A percentile compares a stretch with the other conserved stretches of the same genome.
Conservation (phyloP, 2,329 filamentous ascomycete genomes). For the Stachybotrys chlorohalonatus region DNA sequence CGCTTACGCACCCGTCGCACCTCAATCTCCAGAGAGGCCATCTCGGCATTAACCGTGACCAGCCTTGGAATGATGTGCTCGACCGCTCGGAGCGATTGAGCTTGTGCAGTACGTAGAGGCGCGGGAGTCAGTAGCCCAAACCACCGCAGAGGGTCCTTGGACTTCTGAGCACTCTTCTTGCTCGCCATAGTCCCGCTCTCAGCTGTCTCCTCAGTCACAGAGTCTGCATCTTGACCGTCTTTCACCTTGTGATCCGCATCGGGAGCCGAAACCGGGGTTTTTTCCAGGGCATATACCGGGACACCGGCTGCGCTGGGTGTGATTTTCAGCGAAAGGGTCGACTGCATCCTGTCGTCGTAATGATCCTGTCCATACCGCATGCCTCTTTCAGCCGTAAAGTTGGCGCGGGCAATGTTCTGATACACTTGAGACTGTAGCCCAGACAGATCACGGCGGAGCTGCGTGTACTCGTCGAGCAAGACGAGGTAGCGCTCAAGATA, state of each 20-base stretch:
- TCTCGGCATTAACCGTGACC: conserved; percentile 46
- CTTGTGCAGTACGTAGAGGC: conserved; percentile 49
- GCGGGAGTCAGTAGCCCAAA: conserved; percentile 46
- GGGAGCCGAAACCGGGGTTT: background rate
- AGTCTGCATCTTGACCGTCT: background rate
- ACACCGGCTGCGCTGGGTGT: conserved; percentile 5
- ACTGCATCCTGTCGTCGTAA: conserved; percentile 68
- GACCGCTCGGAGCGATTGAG: conserved; percentile 44
- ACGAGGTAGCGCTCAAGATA: conserved; percentile 57
- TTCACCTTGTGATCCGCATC: conserved; percentile 3
- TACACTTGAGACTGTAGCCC: conserved; percentile 46
- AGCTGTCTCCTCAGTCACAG: conserved; percentile 1
- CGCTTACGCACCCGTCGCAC: conserved; percentile 53
- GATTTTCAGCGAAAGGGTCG: conserved; percentile 33
- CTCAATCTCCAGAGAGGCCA: conserved; percentile 59
- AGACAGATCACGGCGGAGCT: conserved; percentile 45
- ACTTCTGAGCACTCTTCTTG: conserved; percentile 10
- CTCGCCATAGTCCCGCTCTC: conserved; percentile 4
- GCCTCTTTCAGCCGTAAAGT: conserved; percentile 58
- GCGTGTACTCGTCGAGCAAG: conserved; percentile 58
- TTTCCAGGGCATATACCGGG: conserved; percentile 10
- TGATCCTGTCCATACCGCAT: conserved; percentile 58
- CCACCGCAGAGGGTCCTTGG: conserved; percentile 42
- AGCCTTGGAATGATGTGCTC: conserved; percentile 49
- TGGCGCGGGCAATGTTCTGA: conserved; percentile 60